Evolutionary conservation across 805 yeast genomes (phyloP).

Genomic region (Sungouiella blattae): DNA sequence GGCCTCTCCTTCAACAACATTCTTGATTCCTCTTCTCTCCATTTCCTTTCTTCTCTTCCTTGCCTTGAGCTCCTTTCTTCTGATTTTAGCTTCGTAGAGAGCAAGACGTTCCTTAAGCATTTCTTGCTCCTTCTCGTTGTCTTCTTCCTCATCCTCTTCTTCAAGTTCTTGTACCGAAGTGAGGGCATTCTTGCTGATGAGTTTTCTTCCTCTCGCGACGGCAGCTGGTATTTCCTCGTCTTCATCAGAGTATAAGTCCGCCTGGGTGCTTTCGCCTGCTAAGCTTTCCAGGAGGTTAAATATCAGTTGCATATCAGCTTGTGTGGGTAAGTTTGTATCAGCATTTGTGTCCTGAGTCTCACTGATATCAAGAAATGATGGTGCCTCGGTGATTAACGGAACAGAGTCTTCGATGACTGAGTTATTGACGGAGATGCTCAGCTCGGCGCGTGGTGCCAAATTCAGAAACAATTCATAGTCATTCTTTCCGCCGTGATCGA

Average conservation of each 20-base stretch:
- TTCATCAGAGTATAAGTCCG: slow-evolving; percentile 17
- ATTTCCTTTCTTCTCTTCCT: slow-evolving; percentile 45
- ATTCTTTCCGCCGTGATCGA: neutral
- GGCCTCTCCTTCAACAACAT: slow-evolving; percentile 76
- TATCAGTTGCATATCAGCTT: slow-evolving; percentile 10
- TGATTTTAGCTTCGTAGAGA: slow-evolving; percentile 36
- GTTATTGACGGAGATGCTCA: slow-evolving; percentile 5
- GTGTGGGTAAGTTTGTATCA: slow-evolving; percentile 14
- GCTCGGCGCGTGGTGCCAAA: slow-evolving; percentile 22
- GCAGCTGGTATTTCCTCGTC: slow-evolving; percentile 25
- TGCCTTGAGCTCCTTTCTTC: slow-evolving; percentile 30
- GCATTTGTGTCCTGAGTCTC: slow-evolving; percentile 14
- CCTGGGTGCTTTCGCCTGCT: slow-evolving; percentile 1
- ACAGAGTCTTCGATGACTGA: slow-evolving; percentile 6
- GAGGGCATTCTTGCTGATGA: slow-evolving; percentile 15
- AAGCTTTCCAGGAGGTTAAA: neutral
- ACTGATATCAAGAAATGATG: slow-evolving; percentile 21
- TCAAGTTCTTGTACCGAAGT: slow-evolving; percentile 12
- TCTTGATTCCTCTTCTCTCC: slow-evolving; percentile 54
- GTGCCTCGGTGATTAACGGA: slow-evolving; percentile 10
- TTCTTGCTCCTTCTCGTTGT: slow-evolving; percentile 22
- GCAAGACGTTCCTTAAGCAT: slow-evolving; percentile 29
- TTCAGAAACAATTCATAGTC: slow-evolving; percentile 19
- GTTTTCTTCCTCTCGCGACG: slow-evolving; percentile 21
- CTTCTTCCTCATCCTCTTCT: slow-evolving; percentile 18